Conservation (phyloP, 179 eudicot genomes). For the Heliamphora pulchella region DNA sequence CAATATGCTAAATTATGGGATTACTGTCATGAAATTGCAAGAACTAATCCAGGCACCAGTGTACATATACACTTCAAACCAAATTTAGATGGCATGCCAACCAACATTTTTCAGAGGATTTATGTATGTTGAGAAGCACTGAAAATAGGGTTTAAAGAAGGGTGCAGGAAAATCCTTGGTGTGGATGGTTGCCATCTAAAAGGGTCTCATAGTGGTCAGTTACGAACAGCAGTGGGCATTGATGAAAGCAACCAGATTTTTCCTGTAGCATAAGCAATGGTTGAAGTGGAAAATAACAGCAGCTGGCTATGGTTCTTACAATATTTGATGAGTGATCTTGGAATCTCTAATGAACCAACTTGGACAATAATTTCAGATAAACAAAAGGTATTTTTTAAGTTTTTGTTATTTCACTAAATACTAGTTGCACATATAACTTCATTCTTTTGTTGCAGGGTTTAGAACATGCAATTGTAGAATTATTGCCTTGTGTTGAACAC, state of each 20-base stretch:
- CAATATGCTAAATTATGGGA: conserved; percentile 5
- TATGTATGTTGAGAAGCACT: background rate
- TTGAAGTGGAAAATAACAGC: background rate
- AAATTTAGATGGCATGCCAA: background rate
- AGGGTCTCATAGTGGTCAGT: background rate
- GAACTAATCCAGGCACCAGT: background rate
- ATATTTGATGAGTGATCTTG: background rate
- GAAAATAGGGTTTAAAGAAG: background rate
- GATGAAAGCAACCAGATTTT: background rate
- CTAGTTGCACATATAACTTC: no score
- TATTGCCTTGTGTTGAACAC: background rate
- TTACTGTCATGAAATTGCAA: background rate
- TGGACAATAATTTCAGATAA: background rate
- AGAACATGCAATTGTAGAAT: background rate
- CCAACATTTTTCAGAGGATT: background rate
- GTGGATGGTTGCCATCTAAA: background rate
- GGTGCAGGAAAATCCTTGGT: background rate
- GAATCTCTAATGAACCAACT: background rate
- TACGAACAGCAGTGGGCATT: background rate
- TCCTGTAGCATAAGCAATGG: background rate
- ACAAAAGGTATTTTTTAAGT: background rate
- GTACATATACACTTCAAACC: background rate
- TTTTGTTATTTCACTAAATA: no score
- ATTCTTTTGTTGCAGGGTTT: background rate
- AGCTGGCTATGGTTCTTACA: background rate